Conservation (phyloP, 2,329 filamentous ascomycete genomes). For the Fusarium sp. region DNA sequence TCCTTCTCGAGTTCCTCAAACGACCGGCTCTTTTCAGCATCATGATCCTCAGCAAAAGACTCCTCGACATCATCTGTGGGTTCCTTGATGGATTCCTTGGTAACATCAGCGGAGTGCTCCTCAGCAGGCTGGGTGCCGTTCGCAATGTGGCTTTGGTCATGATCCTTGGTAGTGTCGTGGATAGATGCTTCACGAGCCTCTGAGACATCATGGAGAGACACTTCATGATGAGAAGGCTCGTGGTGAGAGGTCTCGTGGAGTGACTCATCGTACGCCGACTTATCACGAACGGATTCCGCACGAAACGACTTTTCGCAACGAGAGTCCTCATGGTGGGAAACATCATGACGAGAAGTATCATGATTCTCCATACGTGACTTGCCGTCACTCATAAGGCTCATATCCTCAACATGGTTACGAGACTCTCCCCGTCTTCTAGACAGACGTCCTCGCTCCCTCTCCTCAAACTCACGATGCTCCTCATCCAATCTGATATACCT, state of each 20-base stretch:
- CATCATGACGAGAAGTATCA: background rate
- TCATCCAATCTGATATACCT: constrained; percentile 41
- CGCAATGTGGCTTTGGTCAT: background rate
- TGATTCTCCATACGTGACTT: constrained; percentile 14
- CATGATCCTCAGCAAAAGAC: background rate
- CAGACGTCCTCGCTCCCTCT: constrained; percentile 40
- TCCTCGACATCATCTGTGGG: background rate
- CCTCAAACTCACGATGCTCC: constrained; percentile 41
- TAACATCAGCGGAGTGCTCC: constrained; percentile 4
- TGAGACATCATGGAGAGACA: background rate
- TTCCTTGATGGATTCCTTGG: constrained; percentile 5
- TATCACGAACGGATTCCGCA: constrained; percentile 17
- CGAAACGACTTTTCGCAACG: constrained; percentile 1
- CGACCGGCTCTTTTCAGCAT: constrained; percentile 18
- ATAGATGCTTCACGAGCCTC: background rate
- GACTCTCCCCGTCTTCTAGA: constrained; percentile 23
- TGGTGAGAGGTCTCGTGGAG: background rate
- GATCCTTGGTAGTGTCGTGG: background rate
- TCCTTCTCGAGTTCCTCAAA: constrained; percentile 37
- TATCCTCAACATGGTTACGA: constrained; percentile 6
- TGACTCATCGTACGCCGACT: constrained; percentile 4
- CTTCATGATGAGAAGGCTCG: constrained; percentile 3
- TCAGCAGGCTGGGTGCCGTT: background rate
- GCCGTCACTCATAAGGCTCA: constrained; percentile 12
- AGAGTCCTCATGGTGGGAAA: constrained; percentile 8